Conservation (phyloP, 2,329 filamentous ascomycete genomes). For the Alternaria sp. region DNA sequence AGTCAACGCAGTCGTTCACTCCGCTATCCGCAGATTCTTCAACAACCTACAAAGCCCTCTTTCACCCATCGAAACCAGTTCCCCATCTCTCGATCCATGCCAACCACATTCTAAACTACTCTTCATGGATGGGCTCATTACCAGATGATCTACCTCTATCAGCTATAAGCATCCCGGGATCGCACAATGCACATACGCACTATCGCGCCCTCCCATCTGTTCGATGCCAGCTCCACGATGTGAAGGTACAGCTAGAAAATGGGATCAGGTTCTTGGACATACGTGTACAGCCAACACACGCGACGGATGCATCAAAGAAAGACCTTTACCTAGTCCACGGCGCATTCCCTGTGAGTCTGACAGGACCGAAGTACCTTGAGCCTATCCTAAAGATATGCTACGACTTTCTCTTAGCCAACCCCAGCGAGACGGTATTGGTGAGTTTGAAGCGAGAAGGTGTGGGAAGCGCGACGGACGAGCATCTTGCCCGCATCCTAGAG, state of each 20-base stretch:
- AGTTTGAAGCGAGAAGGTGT: slow-evolving; percentile 91
- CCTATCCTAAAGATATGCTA: slow-evolving; percentile 74
- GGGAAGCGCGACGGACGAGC: slow-evolving; percentile 77
- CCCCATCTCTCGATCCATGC: slow-evolving; percentile 40
- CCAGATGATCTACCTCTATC: slow-evolving; percentile 75
- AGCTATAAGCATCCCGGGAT: slow-evolving; percentile 87
- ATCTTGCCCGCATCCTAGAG: slow-evolving; percentile 76
- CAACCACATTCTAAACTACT: slow-evolving; percentile 56
- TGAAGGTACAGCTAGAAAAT: slow-evolving; percentile 80
- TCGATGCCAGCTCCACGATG: slow-evolving; percentile 83
- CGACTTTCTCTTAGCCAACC: slow-evolving; percentile 77
- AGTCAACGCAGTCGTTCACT: slow-evolving; percentile 46
- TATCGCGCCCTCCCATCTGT: slow-evolving; percentile 88
- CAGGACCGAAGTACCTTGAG: slow-evolving; percentile 78
- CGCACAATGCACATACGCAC: slow-evolving; percentile 91
- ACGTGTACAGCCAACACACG: slow-evolving; percentile 71
- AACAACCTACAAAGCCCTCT: slow-evolving; percentile 52
- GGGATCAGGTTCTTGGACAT: slow-evolving; percentile 96
- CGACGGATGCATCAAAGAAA: slow-evolving; percentile 65
- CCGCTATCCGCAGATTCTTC: slow-evolving; percentile 50
- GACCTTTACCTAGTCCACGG: slow-evolving; percentile 84
- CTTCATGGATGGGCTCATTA: slow-evolving; percentile 85
- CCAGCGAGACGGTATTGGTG: slow-evolving; percentile 82
- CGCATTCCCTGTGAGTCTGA: slow-evolving; percentile 85
- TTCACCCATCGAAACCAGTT: slow-evolving; percentile 53